Evolutionary conservation across 2,329 filamentous ascomycete species (phyloP).

Genomic region (Aspergillus thermomutatus): DNA sequence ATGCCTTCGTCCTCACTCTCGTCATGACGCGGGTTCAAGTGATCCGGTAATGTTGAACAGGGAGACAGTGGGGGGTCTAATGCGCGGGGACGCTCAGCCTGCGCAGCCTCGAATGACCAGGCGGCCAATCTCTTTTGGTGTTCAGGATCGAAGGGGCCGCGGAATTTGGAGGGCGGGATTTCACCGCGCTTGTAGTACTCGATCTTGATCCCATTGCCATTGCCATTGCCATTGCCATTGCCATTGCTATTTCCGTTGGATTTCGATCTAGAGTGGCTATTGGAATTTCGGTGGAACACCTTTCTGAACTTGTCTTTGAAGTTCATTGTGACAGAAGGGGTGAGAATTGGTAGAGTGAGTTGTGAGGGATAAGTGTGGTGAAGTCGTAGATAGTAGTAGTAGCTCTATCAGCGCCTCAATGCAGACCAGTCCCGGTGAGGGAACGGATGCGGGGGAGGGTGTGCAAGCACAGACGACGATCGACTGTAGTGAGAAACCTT

Average conservation of each 20-base stretch:
- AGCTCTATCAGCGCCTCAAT: slow-evolving; percentile 19
- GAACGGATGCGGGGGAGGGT: slow-evolving; percentile 26
- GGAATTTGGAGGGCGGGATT: slow-evolving; percentile 48
- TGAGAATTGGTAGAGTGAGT: neutral
- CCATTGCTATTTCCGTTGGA: slow-evolving; percentile 20
- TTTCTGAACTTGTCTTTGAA: slow-evolving; percentile 37
- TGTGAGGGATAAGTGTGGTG: slow-evolving; percentile 1
- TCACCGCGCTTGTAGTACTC: slow-evolving; percentile 49
- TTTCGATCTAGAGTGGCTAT: slow-evolving; percentile 15
- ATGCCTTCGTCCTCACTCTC: slow-evolving; percentile 17
- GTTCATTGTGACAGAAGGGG: slow-evolving; percentile 27
- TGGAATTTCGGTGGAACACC: slow-evolving; percentile 32
- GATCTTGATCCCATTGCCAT: slow-evolving; percentile 39
- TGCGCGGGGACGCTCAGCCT: slow-evolving; percentile 33
- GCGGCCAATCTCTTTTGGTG: slow-evolving; percentile 43
- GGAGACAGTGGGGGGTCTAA: slow-evolving; percentile 38
- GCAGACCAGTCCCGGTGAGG: slow-evolving; percentile 28
- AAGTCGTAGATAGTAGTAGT: neutral
- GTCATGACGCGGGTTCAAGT: slow-evolving; percentile 19
- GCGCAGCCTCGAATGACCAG: slow-evolving; percentile 42
- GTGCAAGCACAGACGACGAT: slow-evolving; percentile 33
- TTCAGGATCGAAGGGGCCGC: slow-evolving; percentile 45
- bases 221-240: slow-evolving; percentile 14
- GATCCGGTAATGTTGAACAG: slow-evolving; percentile 27
- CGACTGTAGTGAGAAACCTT: slow-evolving; percentile 12